Evolutionary conservation across 2,329 filamentous ascomycete species (phyloP).

Genomic region (Fusarium ambrosium): DNA sequence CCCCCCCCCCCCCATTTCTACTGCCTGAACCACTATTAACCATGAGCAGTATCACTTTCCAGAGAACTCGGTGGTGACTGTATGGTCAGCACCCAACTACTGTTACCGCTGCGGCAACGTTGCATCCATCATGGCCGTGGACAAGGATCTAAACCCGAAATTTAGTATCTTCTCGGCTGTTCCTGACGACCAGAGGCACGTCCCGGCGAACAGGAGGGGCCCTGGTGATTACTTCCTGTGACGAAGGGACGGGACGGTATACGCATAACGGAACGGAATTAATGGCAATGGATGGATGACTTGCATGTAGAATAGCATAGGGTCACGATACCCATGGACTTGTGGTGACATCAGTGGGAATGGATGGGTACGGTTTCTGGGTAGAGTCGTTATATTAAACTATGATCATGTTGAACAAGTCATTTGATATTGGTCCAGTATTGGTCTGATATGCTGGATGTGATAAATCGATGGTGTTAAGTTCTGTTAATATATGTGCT

Average conservation of each 20-base stretch:
- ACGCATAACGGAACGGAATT: conserved; percentile 40
- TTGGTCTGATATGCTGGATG: not conserved
- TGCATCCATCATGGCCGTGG: conserved; percentile 94
- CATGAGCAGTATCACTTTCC: conserved; percentile 84
- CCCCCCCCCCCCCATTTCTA: not conserved
- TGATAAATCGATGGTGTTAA: too few relatives aligned
- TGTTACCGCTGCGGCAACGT: conserved; percentile 97
- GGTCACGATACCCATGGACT: conserved; percentile 58
- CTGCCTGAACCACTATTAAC: conserved; percentile 45
- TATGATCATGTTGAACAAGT: conserved; percentile 15
- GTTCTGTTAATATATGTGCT: too few relatives aligned
- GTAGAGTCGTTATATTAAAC: conserved; percentile 44
- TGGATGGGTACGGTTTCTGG: conserved; percentile 42
- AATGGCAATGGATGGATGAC: conserved; percentile 37
- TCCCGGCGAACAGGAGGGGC: conserved; percentile 78
- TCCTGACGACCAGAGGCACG: conserved; percentile 85
- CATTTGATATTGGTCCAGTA: not conserved
- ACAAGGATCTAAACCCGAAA: conserved; percentile 85
- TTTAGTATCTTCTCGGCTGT: conserved; percentile 95
- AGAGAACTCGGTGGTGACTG: conserved; percentile 95
- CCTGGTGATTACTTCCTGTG: conserved; percentile 79
- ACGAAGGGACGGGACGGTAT: conserved; percentile 46
- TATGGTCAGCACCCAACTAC: conserved; percentile 98
- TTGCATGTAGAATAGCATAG: conserved; percentile 59
- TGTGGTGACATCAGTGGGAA: conserved; percentile 49